Percentiles rank a stretch among this genome's conserved stretches.
phyloP scores from a whole-genome alignment of 805 yeast species.

The Clavispora fructus region DNA sequence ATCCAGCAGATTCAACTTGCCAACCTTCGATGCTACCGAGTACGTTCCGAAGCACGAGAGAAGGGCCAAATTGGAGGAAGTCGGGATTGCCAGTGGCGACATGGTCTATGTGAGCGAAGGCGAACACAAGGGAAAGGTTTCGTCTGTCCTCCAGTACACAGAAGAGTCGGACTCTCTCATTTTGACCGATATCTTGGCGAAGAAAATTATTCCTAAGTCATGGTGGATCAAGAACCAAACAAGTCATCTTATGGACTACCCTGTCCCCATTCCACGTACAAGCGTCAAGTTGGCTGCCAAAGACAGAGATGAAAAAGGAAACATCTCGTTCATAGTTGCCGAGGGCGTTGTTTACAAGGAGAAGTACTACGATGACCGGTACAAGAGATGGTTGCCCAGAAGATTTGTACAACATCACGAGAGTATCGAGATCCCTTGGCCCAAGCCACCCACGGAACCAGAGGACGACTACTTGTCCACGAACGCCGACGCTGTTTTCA shows the following conservation, averaged over 20 bases:
- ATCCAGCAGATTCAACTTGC: conserved; percentile 25
- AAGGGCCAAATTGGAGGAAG: conserved; percentile 44
- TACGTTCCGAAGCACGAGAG: conserved; percentile 22
- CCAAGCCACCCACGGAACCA: conserved; percentile 51
- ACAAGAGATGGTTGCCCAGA: conserved; percentile 68
- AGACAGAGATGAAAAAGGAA: conserved; percentile 61
- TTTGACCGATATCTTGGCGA: conserved; percentile 64
- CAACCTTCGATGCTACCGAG: conserved; percentile 25
- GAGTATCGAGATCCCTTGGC: conserved; percentile 82
- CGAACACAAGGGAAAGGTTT: conserved; percentile 64
- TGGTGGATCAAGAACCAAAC: conserved; percentile 70
- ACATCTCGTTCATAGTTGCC: conserved; percentile 68
- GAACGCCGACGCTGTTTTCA: conserved; percentile 49
- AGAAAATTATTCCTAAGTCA: conserved; percentile 63
- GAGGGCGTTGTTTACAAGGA: conserved; percentile 66
- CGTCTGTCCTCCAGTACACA: conserved; percentile 58
- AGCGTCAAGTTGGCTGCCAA: conserved; percentile 76
- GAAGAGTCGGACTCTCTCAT: conserved; percentile 57
- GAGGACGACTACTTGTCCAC: conserved; percentile 61
- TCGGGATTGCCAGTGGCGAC: conserved; percentile 71
- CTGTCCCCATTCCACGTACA: conserved; percentile 53
- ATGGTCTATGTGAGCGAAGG: conserved; percentile 71
- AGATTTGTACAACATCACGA: conserved; percentile 71
- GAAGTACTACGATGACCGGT: conserved; percentile 66
- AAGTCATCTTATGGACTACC: conserved; percentile 67